Base-by-base conservation (phyloP, 2,329 filamentous ascomycete species). In the Gyromitra esculenta region DNA sequence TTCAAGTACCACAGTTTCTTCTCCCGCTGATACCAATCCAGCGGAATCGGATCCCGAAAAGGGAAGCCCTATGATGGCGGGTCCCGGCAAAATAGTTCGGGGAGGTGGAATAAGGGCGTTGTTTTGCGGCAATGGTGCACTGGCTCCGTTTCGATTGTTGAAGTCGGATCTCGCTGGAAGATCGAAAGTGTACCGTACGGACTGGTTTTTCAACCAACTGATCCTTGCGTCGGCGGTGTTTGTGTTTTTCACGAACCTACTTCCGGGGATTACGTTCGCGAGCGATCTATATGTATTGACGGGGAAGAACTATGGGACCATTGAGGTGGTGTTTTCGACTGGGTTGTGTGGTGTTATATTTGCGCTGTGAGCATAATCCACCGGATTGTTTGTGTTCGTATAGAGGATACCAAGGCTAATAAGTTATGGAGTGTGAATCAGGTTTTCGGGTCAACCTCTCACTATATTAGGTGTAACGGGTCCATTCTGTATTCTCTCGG, bases 191-290 rank as follows among this genome's bases (percentile, higher is more conserved):
- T 81, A 80, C 54, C 73, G 76, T 48, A 81, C 79, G 5, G 80
- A 81, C 60, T 81, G 80, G 80, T 76, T 87, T 25, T 91, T 91
- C 82, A 91, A 91, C 80, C 89, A 91, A 80, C 83, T 90, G 50
- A 84, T 91, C 5, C 83, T 91, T 68, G 89, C 89, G 31, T 90
- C 88, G 80, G 87, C 89, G 0, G 86, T 91, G 39, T 90, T 90
- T 82, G 86, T 91, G 76, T 91, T 90, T 84, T 91, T 91, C 81
- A 90, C 89, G 37, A 91, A 91, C 81, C 84, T 91, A 5, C 82
- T 91, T 9, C 89, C 89, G 0, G 89, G 89, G 0, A 90, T 91
- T 80, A 91, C 89, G 0, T 91, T 91, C 82, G 89, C 89, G 0
- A 89, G 87, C 81, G 89, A 91, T 81, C 82, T 91, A 73, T 90